Evolutionary conservation across 495 filamentous ascomycete genomes (phyloP).

Genomic region (Aspergillus coremiiformis): DNA sequence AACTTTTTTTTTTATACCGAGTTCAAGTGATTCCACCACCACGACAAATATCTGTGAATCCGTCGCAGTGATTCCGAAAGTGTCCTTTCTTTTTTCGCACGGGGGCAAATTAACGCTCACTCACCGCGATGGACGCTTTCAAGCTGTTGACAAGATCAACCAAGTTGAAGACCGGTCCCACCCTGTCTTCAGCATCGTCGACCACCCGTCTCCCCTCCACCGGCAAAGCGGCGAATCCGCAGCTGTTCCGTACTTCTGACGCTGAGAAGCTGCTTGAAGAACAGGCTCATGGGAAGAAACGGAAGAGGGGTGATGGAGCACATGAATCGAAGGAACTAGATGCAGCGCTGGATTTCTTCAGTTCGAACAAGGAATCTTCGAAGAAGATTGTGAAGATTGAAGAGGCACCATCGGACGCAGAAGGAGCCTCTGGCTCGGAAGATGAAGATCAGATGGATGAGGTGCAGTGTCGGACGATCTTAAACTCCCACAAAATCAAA

Average conservation of each 20-base stretch:
- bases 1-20: slow-evolving; percentile 5
- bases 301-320: slow-evolving; percentile 26
- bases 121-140: slow-evolving; percentile 45
- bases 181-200: slow-evolving; percentile 14
- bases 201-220: slow-evolving; percentile 38
- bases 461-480: slow-evolving; percentile 63
- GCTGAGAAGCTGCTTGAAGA: slow-evolving; percentile 25
- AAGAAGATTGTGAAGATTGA: slow-evolving; percentile 6
- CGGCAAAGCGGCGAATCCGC: slow-evolving; percentile 45
- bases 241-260: slow-evolving; percentile 43
- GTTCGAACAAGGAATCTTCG: slow-evolving; percentile 22
- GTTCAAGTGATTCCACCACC: slow-evolving; percentile 1
- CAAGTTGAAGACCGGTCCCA: slow-evolving; percentile 37
- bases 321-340: slow-evolving; percentile 19
- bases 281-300: slow-evolving; percentile 32
- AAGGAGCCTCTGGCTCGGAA: slow-evolving; percentile 22
- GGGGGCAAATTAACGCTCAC: background rate
- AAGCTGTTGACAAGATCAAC: slow-evolving; percentile 48
- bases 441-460: slow-evolving; percentile 39
- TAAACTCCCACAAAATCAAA: slow-evolving; percentile 82
- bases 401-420: slow-evolving; percentile 6
- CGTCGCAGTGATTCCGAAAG: background rate
- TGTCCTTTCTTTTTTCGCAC: slow-evolving; percentile 5
- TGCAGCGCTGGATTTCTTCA: slow-evolving; percentile 35
- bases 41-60: background rate